A percentile compares a stretch with the other conserved stretches of the same genome.
Evolutionary conservation across 805 yeast genomes (phyloP).

Genomic region (Saturnispora saitoi): DNA sequence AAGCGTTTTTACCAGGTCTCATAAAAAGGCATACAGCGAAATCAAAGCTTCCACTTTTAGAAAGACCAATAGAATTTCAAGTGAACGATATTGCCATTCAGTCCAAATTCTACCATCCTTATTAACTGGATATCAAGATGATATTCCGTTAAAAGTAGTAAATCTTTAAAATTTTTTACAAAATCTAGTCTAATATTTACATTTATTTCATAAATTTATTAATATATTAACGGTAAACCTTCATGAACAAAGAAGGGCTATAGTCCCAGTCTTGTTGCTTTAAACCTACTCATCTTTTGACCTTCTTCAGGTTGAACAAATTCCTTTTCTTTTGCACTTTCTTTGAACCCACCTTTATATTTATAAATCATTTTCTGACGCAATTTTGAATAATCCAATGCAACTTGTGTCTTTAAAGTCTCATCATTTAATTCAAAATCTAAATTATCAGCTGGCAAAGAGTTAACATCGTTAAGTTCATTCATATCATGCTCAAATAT

Average conservation of each 20-base stretch:
- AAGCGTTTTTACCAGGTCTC: slow-evolving; percentile 19
- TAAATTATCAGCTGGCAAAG: slow-evolving; percentile 20
- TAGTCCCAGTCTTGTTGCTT: slow-evolving; percentile 38
- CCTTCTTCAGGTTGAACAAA: slow-evolving; percentile 61
- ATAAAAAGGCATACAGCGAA: slow-evolving; percentile 11
- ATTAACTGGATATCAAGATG: slow-evolving; percentile 24
- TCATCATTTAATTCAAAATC: slow-evolving; percentile 26
- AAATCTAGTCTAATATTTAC: not conserved
- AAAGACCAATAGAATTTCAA: slow-evolving; percentile 12
- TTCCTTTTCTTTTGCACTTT: slow-evolving; percentile 43
- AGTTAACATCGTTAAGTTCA: slow-evolving; percentile 19
- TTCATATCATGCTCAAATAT: slow-evolving; percentile 36
- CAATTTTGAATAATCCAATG: slow-evolving; percentile 47
- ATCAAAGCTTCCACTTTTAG: not conserved
- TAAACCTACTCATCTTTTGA: slow-evolving; percentile 54
- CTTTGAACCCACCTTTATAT: slow-evolving; percentile 38
- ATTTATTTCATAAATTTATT: not conserved
- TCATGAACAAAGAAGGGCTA: not conserved
- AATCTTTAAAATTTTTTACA: slow-evolving; percentile 10
- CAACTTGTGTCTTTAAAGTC: slow-evolving; percentile 40
- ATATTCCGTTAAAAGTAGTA: slow-evolving; percentile 14
- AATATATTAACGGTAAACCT: not conserved
- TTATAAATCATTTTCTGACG: slow-evolving; percentile 41
- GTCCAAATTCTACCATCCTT: slow-evolving; percentile 25
- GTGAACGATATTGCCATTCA: slow-evolving; percentile 17